Evolutionary conservation across 257 asterid species (phyloP), one percentile per base, ranked within the genome.

Genomic region (Ocimum tenuiflorum): DNA sequence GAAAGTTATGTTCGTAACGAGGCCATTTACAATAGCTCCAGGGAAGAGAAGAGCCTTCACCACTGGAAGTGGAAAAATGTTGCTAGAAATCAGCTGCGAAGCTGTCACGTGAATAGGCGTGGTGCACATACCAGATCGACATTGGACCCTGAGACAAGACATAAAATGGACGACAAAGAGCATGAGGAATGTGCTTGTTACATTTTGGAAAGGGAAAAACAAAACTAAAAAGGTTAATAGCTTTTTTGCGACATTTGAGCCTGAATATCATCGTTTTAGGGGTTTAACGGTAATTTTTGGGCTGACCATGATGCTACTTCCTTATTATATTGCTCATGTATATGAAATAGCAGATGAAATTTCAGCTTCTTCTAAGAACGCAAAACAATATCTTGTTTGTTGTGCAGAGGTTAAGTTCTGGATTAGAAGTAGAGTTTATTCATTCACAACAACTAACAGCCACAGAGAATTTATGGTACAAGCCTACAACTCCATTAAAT

Each of bases 31-130:
- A 31, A 86, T 4, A 31, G 99, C 97, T 63, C 99, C 99, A 0
- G 97, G 97, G 76, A 85, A 94, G 68, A 94, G 99, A 54, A 90
- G 87, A 75, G 78, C 86, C 80, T 94, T 94, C 68, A 94, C 88
- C 13, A 88, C 88, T 2, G 92, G 79, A 74, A 85, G 84, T 39
- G 97, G 99, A 70, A 94, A 80, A 24, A 88, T 77, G 51, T 85
- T 95, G 38, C 94, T 86, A 36, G 96, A 81, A 69, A 94, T 79
- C 87, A 94, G 82, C 80, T 94, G 99, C 11, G 95, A 83, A 43
- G 97, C 80, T 33, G 97, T 88, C 64, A 90, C 91, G 31, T 94
- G 95, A 62, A 90, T 55, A 42, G 99, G 97, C 5, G 99, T 79
- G 41, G 84, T 77, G 75, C 97, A 94, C 77, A 82, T 77, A 65